A percentile compares a stretch with the other conserved stretches of the same genome.
These are phyloP conservation scores for Huntiella bhutanensis DNA, from an alignment of 2,329 filamentous ascomycete genomes.

Conservation along the genomic window DNA sequence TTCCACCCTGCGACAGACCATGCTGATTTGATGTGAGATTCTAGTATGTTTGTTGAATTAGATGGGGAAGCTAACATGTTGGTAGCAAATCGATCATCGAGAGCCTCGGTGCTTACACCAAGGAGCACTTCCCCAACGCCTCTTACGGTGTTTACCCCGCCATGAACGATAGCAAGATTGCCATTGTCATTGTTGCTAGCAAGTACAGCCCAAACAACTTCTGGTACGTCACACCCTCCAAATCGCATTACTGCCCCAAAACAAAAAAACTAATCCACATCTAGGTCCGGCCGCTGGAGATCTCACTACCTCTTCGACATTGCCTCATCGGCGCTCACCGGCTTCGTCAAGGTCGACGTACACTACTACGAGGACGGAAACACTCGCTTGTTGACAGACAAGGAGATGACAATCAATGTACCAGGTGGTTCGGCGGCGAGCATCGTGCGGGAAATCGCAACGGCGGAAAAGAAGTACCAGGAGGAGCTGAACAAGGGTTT, in stretches of 20 bases:
- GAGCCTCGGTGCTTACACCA: conserved; percentile 52
- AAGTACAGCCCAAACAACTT: conserved; percentile 98
- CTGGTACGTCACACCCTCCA: conserved; percentile 38
- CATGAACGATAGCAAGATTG: conserved; percentile 55
- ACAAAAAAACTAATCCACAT: background rate
- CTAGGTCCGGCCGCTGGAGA: conserved; percentile 89
- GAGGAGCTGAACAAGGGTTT: conserved; percentile 90
- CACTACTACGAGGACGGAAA: conserved; percentile 99
- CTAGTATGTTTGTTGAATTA: conserved; percentile 4
- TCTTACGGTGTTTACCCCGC: conserved; percentile 69
- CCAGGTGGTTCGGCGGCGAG: conserved; percentile 44
- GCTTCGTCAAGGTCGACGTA: conserved; percentile 79
- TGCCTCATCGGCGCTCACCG: conserved; percentile 47
- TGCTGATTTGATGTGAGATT: conserved; percentile 56
- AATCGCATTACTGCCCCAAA: background rate
- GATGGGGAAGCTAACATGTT: background rate
- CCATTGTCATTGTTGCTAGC: conserved; percentile 74
- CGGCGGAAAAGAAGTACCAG: conserved; percentile 79
- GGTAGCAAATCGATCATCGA: conserved; percentile 61
- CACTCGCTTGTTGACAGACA: conserved; percentile 79
- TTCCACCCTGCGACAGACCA: conserved; percentile 60
- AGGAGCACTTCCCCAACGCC: conserved; percentile 74
- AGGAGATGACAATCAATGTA: conserved; percentile 46
- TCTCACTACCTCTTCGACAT: conserved; percentile 67
- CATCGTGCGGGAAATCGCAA: conserved; percentile 59